A percentile compares a stretch with the other conserved stretches of the same genome.
Evolutionary conservation across 805 yeast species (phyloP).

Genomic region (Yamadazyma phyllophila): DNA sequence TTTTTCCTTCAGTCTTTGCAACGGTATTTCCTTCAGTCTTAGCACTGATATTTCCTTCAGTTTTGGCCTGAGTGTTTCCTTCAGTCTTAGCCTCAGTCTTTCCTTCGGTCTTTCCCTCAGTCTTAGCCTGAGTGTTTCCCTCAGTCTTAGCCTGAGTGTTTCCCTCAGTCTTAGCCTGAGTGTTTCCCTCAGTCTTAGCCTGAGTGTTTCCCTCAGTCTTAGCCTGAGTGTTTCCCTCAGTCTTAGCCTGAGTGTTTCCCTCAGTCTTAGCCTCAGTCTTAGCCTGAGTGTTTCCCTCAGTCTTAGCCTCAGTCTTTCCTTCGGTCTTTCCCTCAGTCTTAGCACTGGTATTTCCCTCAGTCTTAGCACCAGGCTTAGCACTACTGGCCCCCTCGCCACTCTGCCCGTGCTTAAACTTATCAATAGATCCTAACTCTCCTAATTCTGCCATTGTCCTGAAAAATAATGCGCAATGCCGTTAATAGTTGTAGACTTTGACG

Average conservation of each 20-base stretch:
- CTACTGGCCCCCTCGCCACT: too few relatives aligned
- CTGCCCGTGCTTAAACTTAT: slow-evolving; percentile 1
- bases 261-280: slow-evolving; percentile 5
- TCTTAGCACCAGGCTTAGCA: too few relatives aligned
- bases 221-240: not conserved
- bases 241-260: too few relatives aligned
- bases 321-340: slow-evolving; percentile 12
- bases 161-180: slow-evolving; percentile 7
- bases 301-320: not conserved
- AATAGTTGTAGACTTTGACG: slow-evolving; percentile 64
- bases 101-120: slow-evolving; percentile 2
- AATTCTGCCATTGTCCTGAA: slow-evolving; percentile 5
- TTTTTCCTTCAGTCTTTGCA: slow-evolving; percentile 8
- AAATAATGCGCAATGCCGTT: not conserved
- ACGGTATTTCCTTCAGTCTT: slow-evolving; percentile 7
- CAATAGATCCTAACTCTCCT: slow-evolving; percentile 13
- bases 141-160: too few relatives aligned
- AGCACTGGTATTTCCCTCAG: not conserved
- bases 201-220: slow-evolving; percentile 12
- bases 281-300: too few relatives aligned
- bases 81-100: slow-evolving; percentile 12
- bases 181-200: slow-evolving; percentile 7
- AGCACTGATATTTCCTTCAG: not conserved
- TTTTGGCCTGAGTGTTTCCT: slow-evolving; percentile 1
- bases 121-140: slow-evolving; percentile 3